Evolutionary conservation across 2,329 filamentous ascomycete species (phyloP), one percentile per base, ranked within the genome.

Genomic region (Botrytis cinerea): DNA sequence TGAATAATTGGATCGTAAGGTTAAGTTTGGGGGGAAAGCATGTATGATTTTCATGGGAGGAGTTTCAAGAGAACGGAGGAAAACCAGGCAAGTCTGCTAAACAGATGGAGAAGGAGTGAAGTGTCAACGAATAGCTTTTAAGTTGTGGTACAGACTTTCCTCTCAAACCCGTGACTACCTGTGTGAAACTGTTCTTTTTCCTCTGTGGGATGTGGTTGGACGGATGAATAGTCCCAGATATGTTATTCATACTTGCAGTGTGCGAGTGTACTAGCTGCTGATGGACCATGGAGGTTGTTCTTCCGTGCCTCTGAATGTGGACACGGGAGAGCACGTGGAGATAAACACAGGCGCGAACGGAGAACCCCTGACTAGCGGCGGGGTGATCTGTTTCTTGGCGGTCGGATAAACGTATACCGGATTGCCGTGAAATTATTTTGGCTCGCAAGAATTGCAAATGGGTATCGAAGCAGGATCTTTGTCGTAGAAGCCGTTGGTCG

Each of bases 1-100:
- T 45, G 28, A 71, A 74, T 76, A 77, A 60, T 69, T 6, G 18
- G 20, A 38, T 16, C 45, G 38, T 35, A 38, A 62, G 35, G n/a
- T 57, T 22, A 5, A 46, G 46, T 61, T 62, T 46, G 28, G 71
- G 67, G 25, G 70, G 60, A 60, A 32, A 64, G 48, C 64, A 67
- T 12, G 62, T 46, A 68, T 74, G 54, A 66, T 70, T 73, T 28
- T 59, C 32, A 63, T 32, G 40, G 18, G 3, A 43, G 12, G 12
- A 9, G 38, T 8, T 25, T 18, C 14, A 25, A 22, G 20, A 45
- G 2, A 18, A 46, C 8, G 38, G 22, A 5, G 22, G 35, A n/a
- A 70, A 60, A 59, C 35, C 25, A 45, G 18, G 48, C 32, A 57
- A 40, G 25, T 22, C 48, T 28, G 48, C 2, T 18, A 68, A n/a